phyloP scores from a whole-genome alignment of 1,284 basidiomycete genomes.

The Cryptococcus floricola region DNA sequence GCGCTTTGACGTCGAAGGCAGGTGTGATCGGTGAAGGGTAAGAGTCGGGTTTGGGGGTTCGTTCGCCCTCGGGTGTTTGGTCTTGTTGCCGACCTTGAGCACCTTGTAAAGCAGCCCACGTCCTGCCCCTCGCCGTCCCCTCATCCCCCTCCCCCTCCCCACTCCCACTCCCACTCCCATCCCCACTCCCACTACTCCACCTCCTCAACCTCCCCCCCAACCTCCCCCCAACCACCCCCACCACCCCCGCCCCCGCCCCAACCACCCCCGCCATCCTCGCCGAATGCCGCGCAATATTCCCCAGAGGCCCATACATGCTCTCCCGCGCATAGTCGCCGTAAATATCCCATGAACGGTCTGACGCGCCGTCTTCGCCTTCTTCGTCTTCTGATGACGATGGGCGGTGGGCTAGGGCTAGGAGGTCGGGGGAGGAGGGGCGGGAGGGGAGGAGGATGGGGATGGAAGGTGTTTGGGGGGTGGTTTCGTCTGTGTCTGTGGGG shows the following conservation, averaged over 20 bases:
- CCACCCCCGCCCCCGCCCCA: not conserved
- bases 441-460: not conserved
- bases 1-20: not conserved
- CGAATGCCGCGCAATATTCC: constrained; percentile 8
- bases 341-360: constrained; percentile 37
- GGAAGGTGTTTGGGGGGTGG: not conserved
- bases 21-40: not conserved
- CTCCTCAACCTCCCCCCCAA: not conserved
- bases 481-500: not conserved
- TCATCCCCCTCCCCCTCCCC: not conserved
- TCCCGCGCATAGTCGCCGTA: constrained; percentile 40
- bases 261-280: not conserved
- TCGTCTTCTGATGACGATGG: not conserved
- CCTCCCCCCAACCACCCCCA: too few relatives aligned
- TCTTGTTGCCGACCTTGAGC: not conserved
- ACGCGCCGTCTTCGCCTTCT: too few relatives aligned
- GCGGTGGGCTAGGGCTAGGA: not conserved
- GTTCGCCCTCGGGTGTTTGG: not conserved
- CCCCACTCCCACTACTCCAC: not conserved
- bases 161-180: not conserved
- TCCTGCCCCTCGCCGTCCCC: not conserved
- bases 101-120: not conserved
- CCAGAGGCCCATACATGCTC: constrained; percentile 33
- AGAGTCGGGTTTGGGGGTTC: not conserved
- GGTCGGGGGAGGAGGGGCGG: not conserved